phyloP scores from a whole-genome alignment of 2,329 filamentous ascomycete species.

The Fusarium sp. region DNA sequence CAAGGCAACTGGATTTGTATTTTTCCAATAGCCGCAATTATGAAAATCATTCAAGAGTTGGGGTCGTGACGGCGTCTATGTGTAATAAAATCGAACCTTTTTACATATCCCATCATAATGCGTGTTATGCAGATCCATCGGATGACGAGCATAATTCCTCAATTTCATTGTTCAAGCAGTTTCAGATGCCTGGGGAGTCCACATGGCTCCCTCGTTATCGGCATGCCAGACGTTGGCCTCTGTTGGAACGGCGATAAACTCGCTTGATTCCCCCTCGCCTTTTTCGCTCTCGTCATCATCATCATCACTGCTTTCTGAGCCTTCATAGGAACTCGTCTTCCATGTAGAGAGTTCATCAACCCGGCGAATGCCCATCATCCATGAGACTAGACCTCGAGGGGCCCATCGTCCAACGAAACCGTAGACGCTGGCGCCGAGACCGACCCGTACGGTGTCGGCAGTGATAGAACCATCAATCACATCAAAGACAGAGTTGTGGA shows the following conservation, averaged over 20 bases:
- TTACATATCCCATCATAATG: conserved; percentile 47
- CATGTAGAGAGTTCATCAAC: conserved; percentile 70
- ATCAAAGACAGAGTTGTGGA: conserved; percentile 92
- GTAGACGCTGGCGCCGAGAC: conserved; percentile 86
- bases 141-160: conserved; percentile 30
- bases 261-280: conserved; percentile 52
- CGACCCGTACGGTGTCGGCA: conserved; percentile 78
- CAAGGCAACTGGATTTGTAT: conserved; percentile 24
- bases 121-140: conserved; percentile 34
- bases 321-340: conserved; percentile 61
- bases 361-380: conserved; percentile 88
- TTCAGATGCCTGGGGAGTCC: conserved; percentile 54
- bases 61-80: conserved; percentile 53
- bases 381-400: conserved; percentile 82
- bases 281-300: conserved; percentile 54
- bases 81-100: conserved; percentile 44
- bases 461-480: conserved; percentile 78
- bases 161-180: conserved; percentile 33
- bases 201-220: conserved; percentile 60
- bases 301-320: conserved; percentile 54
- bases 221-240: conserved; percentile 59
- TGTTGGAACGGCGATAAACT: conserved; percentile 66
- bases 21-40: conserved; percentile 11
- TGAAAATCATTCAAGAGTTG: conserved; percentile 39
- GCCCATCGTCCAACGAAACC: conserved; percentile 86